phyloP scores from a whole-genome alignment of 2,329 filamentous ascomycete species.

The Parascedosporium putredinis region DNA sequence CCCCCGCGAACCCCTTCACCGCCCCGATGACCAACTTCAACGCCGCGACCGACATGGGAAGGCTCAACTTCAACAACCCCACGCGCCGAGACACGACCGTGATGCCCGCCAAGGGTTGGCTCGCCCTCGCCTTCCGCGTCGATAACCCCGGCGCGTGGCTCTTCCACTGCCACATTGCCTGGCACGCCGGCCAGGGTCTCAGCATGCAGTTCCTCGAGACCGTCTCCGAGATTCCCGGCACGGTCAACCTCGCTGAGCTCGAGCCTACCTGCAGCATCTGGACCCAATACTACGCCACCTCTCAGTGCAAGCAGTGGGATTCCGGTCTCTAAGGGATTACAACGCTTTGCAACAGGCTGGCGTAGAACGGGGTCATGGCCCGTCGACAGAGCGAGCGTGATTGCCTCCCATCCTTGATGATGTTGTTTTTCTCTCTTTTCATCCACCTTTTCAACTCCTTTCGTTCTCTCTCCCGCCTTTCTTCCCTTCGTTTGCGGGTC shows the following conservation, averaged over 20 bases:
- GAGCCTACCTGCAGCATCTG: slow-evolving; percentile 11
- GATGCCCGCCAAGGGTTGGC: slow-evolving; percentile 30
- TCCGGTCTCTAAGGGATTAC: slow-evolving; percentile 12
- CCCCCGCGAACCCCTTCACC: slow-evolving; percentile 8
- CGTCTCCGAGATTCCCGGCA: slow-evolving; percentile 9
- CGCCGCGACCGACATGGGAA: slow-evolving; percentile 19
- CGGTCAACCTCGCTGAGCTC: slow-evolving; percentile 10
- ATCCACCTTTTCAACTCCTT: too few species aligned
- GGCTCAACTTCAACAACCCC: slow-evolving; percentile 36
- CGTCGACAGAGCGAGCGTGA: too few species aligned
- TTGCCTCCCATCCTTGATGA: too few species aligned
- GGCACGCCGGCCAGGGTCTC: slow-evolving; percentile 45
- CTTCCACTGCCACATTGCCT: slow-evolving; percentile 46
- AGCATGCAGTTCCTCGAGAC: slow-evolving; percentile 36
- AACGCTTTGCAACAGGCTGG: too few species aligned
- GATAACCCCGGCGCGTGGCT: slow-evolving; percentile 43
- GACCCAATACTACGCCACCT: slow-evolving; percentile 11
- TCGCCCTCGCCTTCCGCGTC: slow-evolving; percentile 38
- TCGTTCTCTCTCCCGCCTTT: too few species aligned
- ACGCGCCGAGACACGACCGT: slow-evolving; percentile 41
- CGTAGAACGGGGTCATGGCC: not conserved
- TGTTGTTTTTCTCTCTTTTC: too few species aligned
- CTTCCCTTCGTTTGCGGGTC: too few species aligned
- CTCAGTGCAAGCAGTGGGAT: slow-evolving; percentile 12
- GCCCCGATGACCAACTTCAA: slow-evolving; percentile 14